These are phyloP conservation scores for Paracoccidioides brasiliensis DNA, from an alignment of 2,329 filamentous ascomycete species.

Conservation along the genomic window DNA sequence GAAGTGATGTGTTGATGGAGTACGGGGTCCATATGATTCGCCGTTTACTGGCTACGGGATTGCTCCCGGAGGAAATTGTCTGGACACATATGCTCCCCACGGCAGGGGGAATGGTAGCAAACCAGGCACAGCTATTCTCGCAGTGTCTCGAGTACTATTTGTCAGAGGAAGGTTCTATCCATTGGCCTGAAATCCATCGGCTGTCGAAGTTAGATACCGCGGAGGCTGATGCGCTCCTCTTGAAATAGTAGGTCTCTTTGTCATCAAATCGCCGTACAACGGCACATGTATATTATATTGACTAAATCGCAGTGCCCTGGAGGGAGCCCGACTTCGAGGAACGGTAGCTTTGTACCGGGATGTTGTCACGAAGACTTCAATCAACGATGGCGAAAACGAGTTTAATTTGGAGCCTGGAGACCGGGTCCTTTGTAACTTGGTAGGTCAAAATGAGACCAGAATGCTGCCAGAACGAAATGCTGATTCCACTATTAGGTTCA, in stretches of 20 bases:
- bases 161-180: slow-evolving; percentile 33
- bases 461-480: slow-evolving; percentile 19
- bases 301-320: slow-evolving; percentile 24
- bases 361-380: slow-evolving; percentile 20
- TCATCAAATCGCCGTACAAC: background rate
- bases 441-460: slow-evolving; percentile 50
- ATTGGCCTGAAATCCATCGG: slow-evolving; percentile 37
- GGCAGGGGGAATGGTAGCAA: slow-evolving; percentile 42
- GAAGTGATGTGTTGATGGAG: slow-evolving; percentile 28
- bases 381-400: slow-evolving; percentile 24
- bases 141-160: slow-evolving; percentile 47
- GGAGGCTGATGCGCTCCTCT: slow-evolving; percentile 36
- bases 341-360: slow-evolving; percentile 27
- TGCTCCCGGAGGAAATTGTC: slow-evolving; percentile 38
- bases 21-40: slow-evolving; percentile 46
- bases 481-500: slow-evolving; percentile 25
- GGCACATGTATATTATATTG: background rate
- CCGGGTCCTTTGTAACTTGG: slow-evolving; percentile 24
- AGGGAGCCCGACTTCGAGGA: slow-evolving; percentile 27
- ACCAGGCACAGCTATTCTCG: slow-evolving; percentile 45
- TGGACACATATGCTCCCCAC: slow-evolving; percentile 47
- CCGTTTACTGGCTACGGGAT: slow-evolving; percentile 36
- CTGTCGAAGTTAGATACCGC: slow-evolving; percentile 35
- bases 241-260: slow-evolving; percentile 35
- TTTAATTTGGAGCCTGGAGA: slow-evolving; percentile 25